phyloP scores from a whole-genome alignment of 139 green algal species.

The Auxenochlorella protothecoides region DNA sequence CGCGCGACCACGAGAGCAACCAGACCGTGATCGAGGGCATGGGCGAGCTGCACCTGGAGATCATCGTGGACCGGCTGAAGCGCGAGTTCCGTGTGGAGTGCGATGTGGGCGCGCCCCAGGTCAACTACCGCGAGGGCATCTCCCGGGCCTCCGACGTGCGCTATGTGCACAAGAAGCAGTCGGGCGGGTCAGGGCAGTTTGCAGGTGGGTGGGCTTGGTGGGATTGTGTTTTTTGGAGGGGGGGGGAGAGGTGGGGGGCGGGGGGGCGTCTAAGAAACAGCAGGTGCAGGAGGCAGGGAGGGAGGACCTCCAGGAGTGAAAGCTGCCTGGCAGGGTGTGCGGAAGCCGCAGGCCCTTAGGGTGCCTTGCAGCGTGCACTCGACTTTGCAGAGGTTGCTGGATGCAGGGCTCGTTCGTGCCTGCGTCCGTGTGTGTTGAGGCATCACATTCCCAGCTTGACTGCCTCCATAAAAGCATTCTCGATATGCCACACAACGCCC shows the following conservation, averaged over 20 bases:
- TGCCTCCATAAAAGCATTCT: not conserved
- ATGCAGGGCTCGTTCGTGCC: no score
- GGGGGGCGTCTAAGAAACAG: no score
- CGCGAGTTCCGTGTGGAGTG: constrained; percentile 97
- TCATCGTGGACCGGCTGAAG: constrained; percentile 93
- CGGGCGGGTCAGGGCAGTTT: constrained; percentile 92
- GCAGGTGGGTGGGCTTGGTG: constrained; percentile 19
- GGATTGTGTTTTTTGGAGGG: not conserved
- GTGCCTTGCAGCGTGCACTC: no score
- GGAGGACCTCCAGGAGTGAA: no score
- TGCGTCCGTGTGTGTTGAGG: no score
- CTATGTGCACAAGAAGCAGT: constrained; percentile 99
- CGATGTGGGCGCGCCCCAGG: constrained; percentile 80
- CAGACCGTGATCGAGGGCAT: constrained; percentile 97
- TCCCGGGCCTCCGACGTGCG: constrained; percentile 55
- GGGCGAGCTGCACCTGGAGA: constrained; percentile 98
- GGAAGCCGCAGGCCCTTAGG: no score
- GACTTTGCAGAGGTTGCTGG: no score
- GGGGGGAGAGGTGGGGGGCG: no score
- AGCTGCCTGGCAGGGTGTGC: no score
- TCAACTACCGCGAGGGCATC: constrained; percentile 98
- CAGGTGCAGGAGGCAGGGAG: no score
- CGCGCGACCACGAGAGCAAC: constrained; percentile 92
- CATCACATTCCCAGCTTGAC: no score
- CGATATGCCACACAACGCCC: no score